Evolutionary conservation across 192 early-diverging fungal genomes (phyloP).

Genomic region (Paraglomus occultum): DNA sequence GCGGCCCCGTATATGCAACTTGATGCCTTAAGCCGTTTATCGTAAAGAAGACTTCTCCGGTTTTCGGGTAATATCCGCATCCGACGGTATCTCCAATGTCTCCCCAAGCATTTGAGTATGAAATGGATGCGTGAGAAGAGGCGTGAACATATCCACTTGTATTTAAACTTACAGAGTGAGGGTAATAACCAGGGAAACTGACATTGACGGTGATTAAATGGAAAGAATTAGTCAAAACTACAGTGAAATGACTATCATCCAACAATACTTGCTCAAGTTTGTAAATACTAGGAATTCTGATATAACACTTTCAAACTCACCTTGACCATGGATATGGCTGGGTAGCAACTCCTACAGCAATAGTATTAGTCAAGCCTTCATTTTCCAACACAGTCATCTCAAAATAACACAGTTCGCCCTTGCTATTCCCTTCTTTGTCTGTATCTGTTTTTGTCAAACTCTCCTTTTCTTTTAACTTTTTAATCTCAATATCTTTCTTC

Average conservation of each 20-base stretch:
- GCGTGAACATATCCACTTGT: no score
- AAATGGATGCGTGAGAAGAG: no score
- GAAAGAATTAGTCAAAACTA: no score
- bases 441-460: neutral
- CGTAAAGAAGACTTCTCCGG: constrained; percentile 1
- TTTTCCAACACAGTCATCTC: constrained; percentile 14
- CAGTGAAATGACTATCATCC: no score
- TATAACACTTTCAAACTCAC: no score
- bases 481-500: no score
- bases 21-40: neutral
- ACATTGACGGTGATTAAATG: neutral
- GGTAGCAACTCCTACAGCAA: neutral
- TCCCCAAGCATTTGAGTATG: neutral
- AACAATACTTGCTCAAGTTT: no score
- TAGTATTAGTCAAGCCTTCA: neutral
- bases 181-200: neutral
- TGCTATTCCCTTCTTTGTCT: neutral
- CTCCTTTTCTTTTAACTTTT: no score
- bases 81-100: neutral
- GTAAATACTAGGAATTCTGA: no score
- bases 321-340: neutral
- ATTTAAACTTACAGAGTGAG: neutral
- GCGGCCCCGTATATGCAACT: neutral
- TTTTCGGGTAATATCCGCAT: constrained; percentile 1
- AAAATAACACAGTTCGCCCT: neutral